Base-by-base conservation (phyloP, 208 protist species). In the Leptomonas pyrrhocoris region DNA sequence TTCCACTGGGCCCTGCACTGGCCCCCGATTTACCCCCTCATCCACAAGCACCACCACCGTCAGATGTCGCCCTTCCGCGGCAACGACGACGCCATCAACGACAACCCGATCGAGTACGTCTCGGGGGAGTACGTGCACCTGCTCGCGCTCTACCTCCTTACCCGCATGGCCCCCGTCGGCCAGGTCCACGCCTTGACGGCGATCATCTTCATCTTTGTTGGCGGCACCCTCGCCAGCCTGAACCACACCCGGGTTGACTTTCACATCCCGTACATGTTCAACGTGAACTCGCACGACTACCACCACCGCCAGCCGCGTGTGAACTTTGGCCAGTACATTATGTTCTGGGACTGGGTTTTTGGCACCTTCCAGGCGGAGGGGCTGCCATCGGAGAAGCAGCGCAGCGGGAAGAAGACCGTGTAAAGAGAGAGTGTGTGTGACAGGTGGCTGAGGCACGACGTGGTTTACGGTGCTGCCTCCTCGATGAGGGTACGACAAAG, bases 311-410 rank as follows among this genome's bases (percentile, higher is more conserved):
- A 96, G 68, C 87, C 90, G 21, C 88, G 81, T 34, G 78, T 84
- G 43, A 98, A 98, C 80, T 98, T 94, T 68, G 90, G 92, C 8
- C 94, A 98, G 83, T 97, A 97, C 80, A 93, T 90, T 25, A 96
- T 98, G 91, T 65, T 98, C 21, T 98, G 94, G 93, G 93, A 98
- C 68, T 89, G 74, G 60, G 81, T 96, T 16, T 94, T 96, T 73
- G 89, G 91, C 40, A 95, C 86, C 31, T 97, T 82, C 62, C 83
- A 90, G 72, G 34, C 81, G 6, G 77, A 83, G 54, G 81, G 75
- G 2, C 72, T 58, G 23, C 80, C 72, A 21, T 70, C 75, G 28
- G 67, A 73, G 36, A 64, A 65, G 56, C 21, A 38, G 5, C 48
- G 30, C 28, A 5, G 25, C 23, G 31, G 2, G 28, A 55, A 77